Evolutionary conservation across 345 rosid species (phyloP).

Genomic region (Eucalyptus lansdowneana): DNA sequence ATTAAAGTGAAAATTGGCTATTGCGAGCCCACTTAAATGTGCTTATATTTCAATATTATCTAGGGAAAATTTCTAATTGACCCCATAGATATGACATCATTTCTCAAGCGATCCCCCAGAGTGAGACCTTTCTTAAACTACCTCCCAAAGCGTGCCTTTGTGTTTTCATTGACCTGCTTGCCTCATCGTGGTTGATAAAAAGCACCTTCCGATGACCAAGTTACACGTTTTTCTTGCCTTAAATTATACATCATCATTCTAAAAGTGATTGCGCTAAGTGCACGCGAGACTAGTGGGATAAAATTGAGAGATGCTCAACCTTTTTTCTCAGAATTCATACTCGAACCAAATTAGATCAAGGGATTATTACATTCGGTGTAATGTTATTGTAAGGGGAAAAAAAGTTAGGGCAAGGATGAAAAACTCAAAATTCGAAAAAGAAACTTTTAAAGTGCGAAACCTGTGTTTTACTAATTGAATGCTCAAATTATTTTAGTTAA

Average conservation of each 20-base stretch:
- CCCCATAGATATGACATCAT: not conserved
- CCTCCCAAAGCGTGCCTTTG: not conserved
- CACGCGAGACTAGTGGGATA: too few relatives aligned
- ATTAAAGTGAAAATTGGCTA: not conserved
- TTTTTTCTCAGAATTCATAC: too few relatives aligned
- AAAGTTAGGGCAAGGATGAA: too few relatives aligned
- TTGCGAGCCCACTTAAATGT: not conserved
- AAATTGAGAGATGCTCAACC: too few relatives aligned
- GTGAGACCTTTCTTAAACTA: not conserved
- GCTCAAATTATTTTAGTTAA: too few relatives aligned
- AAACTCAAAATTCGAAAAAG: too few relatives aligned
- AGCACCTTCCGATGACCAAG: not conserved
- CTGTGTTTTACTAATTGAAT: too few relatives aligned
- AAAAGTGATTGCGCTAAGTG: too few relatives aligned
- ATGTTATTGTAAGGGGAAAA: too few relatives aligned
- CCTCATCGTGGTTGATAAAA: not conserved
- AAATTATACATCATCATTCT: not conserved
- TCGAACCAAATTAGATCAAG: too few relatives aligned
- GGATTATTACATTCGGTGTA: too few relatives aligned
- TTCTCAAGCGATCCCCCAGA: not conserved
- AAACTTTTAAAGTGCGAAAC: too few relatives aligned
- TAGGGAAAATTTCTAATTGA: not conserved
- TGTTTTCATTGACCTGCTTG: not conserved
- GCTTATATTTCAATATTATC: not conserved
- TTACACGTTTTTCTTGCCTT: not conserved